A percentile compares a stretch with the other conserved stretches of the same genome.
Evolutionary conservation across 768 basidiomycete species (phyloP).

Genomic region (Dioszegia aurantiaca): DNA sequence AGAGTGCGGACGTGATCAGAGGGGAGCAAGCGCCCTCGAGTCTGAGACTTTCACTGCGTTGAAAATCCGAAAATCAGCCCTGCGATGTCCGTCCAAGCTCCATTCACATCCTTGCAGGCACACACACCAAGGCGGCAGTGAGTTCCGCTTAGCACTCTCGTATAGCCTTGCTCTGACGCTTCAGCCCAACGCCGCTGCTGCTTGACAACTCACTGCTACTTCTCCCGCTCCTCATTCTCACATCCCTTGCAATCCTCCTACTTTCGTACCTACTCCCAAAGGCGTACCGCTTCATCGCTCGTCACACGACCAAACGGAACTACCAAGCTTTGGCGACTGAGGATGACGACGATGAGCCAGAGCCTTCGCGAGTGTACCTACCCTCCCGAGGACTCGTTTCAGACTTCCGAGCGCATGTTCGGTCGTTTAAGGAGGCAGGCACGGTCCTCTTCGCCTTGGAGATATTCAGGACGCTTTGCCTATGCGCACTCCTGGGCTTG

Average conservation of each 20-base stretch:
- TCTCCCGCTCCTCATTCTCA: slow-evolving; percentile 53
- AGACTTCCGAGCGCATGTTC: slow-evolving; percentile 55
- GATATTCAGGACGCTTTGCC: slow-evolving; percentile 56
- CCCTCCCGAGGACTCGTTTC: slow-evolving; percentile 48
- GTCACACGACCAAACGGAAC: slow-evolving; percentile 10
- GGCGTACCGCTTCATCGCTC: slow-evolving; percentile 28
- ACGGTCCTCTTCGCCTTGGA: slow-evolving; percentile 57
- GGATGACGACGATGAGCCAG: slow-evolving; percentile 32
- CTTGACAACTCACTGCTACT: slow-evolving; percentile 48
- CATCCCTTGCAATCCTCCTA: slow-evolving; percentile 53
- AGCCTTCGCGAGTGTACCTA: slow-evolving; percentile 27
- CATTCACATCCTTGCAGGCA: neutral
- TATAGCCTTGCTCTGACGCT: no score
- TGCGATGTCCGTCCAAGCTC: no score
- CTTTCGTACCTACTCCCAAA: slow-evolving; percentile 45
- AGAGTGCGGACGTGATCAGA: no score
- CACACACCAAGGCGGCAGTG: neutral
- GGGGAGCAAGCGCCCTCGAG: no score
- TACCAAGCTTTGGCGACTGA: slow-evolving; percentile 28
- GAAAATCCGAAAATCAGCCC: no score
- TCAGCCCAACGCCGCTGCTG: slow-evolving; percentile 33
- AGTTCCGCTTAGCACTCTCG: no score
- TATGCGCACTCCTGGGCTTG: slow-evolving; percentile 58
- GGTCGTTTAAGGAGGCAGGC: slow-evolving; percentile 56
- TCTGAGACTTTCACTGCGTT: no score